Percentiles rank a stretch among this genome's conserved stretches.
Evolutionary conservation across 2,329 filamentous ascomycete species (phyloP).

Genomic region (Venturia oleaginea): DNA sequence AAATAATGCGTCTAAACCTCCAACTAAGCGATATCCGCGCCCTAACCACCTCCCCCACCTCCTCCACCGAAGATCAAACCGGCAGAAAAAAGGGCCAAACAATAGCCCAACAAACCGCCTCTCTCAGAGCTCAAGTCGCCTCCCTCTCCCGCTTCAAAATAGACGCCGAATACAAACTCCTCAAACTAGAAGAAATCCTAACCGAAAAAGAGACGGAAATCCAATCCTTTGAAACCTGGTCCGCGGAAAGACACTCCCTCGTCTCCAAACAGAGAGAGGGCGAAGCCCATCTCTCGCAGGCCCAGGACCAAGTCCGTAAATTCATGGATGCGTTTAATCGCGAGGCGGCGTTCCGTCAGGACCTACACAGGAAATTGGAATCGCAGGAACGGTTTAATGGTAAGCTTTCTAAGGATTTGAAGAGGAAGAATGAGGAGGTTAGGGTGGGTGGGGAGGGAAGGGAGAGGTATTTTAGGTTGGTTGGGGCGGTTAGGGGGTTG

Average conservation of each 20-base stretch:
- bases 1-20: not conserved
- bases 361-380: not conserved
- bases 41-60: not conserved
- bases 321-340: not conserved
- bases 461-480: not conserved
- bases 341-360: not conserved
- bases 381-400: not conserved
- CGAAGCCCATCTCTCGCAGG: not conserved
- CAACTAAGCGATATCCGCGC: not conserved
- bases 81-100: not conserved
- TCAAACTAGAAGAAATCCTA: not conserved
- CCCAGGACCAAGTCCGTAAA: not conserved
- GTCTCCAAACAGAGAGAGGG: not conserved
- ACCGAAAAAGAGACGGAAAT: not conserved
- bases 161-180: not conserved
- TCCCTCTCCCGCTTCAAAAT: not conserved
- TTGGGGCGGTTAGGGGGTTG: not conserved
- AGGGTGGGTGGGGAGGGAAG: not conserved
- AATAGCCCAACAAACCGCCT: not conserved
- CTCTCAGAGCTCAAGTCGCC: not conserved
- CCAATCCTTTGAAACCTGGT: not conserved
- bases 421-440: not conserved
- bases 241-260: fast-evolving
- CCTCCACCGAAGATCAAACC: too few relatives aligned
- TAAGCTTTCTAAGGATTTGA: not conserved